Conservation (phyloP, 352 stramenopile species). For the Phytopythium montanum region DNA sequence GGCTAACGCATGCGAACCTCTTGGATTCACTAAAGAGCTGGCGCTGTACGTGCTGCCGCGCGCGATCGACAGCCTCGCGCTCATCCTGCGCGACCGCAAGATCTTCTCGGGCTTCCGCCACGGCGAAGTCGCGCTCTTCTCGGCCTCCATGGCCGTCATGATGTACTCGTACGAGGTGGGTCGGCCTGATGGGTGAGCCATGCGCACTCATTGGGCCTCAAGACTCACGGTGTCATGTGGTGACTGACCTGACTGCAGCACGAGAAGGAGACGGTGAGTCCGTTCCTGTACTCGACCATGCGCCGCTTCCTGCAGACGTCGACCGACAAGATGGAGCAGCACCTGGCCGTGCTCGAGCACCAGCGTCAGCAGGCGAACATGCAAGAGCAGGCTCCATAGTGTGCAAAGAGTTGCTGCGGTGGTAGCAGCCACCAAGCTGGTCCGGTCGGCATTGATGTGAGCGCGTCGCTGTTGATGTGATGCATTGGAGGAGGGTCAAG, state of each 20-base stretch:
- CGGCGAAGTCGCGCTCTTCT: slow-evolving; percentile 74
- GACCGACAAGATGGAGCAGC: slow-evolving; percentile 68
- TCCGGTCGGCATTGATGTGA: neutral
- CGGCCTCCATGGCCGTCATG: slow-evolving; percentile 72
- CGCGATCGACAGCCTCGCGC: slow-evolving; percentile 69
- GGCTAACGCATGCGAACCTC: neutral
- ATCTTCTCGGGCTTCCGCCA: slow-evolving; percentile 65
- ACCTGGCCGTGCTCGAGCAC: slow-evolving; percentile 32
- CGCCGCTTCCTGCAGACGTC: slow-evolving; percentile 74
- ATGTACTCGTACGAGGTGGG: slow-evolving; percentile 85
- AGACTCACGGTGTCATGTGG: neutral
- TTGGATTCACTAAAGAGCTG: slow-evolving; percentile 38
- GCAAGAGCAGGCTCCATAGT: neutral
- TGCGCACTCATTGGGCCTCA: too few species aligned
- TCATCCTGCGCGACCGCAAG: slow-evolving; percentile 68
- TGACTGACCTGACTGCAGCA: slow-evolving; percentile 34
- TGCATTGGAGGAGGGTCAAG: neutral
- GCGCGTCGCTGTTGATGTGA: too few species aligned
- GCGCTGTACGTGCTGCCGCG: slow-evolving; percentile 76
- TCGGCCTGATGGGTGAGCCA: neutral
- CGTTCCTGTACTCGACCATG: slow-evolving; percentile 64
- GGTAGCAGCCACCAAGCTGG: neutral
- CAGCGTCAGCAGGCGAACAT: slow-evolving; percentile 12
- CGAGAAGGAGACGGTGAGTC: slow-evolving; percentile 61
- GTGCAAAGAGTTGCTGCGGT: neutral